Evolutionary conservation across 768 basidiomycete genomes (phyloP).

Genomic region (Nidula microcarpa): DNA sequence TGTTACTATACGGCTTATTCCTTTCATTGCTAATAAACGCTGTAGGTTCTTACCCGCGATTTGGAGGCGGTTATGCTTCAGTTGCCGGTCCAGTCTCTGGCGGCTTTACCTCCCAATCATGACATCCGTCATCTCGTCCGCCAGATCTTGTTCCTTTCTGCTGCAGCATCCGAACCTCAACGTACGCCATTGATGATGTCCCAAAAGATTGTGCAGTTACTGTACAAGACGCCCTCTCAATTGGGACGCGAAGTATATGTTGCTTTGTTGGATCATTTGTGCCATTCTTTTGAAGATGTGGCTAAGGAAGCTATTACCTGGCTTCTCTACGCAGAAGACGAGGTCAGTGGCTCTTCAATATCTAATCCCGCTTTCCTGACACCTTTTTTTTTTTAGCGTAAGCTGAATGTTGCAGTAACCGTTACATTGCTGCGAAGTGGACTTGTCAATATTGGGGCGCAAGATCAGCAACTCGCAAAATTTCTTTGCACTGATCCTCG

Average conservation of each 20-base stretch:
- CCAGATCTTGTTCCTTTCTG: slow-evolving; percentile 80
- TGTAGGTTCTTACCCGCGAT: slow-evolving; percentile 50
- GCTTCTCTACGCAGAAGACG: slow-evolving; percentile 95
- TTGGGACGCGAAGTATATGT: slow-evolving; percentile 94
- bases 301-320: slow-evolving; percentile 96
- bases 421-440: slow-evolving; percentile 83
- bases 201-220: slow-evolving; percentile 92
- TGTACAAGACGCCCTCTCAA: slow-evolving; percentile 86
- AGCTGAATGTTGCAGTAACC: slow-evolving; percentile 93
- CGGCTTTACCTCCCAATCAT: slow-evolving; percentile 74
- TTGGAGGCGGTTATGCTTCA: slow-evolving; percentile 79
- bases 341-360: slow-evolving; percentile 46
- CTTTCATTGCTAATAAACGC: slow-evolving; percentile 3
- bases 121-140: slow-evolving; percentile 84
- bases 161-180: slow-evolving; percentile 72
- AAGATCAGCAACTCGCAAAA: slow-evolving; percentile 91
- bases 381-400: slow-evolving; percentile 56
- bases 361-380: slow-evolving; percentile 2
- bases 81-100: slow-evolving; percentile 67
- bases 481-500: slow-evolving; percentile 76
- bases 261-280: slow-evolving; percentile 82
- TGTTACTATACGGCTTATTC: slow-evolving; percentile 6
- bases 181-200: slow-evolving; percentile 90
- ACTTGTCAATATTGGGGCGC: slow-evolving; percentile 69
- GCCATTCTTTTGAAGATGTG: slow-evolving; percentile 86